A percentile compares a stretch with the other conserved stretches of the same genome.
Conservation (phyloP, 371 early-diverging fungal species). For the Capillidium heterosporum region DNA sequence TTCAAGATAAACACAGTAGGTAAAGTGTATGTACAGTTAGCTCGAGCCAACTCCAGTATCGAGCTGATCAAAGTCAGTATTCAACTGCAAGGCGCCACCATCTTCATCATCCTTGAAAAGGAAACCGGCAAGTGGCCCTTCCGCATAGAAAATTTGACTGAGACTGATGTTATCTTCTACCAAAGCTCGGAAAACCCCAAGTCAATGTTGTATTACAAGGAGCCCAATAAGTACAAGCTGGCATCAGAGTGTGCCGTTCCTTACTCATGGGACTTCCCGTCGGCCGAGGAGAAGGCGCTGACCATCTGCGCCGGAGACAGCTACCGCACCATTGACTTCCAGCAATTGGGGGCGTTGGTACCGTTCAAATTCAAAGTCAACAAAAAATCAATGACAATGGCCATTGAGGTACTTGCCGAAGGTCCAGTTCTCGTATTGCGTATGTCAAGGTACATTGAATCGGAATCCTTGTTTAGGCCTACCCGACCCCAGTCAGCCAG, state of each 20-base stretch:
- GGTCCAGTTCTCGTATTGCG: constrained; percentile 64
- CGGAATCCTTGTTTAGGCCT: constrained; percentile 36
- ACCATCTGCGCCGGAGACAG: constrained; percentile 48
- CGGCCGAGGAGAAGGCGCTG: constrained; percentile 48
- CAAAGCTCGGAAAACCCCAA: constrained; percentile 30
- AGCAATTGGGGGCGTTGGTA: constrained; percentile 74
- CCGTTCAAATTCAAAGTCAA: constrained; percentile 46
- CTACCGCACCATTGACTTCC: constrained; percentile 59
- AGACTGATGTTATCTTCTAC: constrained; percentile 55
- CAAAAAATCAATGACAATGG: constrained; percentile 24
- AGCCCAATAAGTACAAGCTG: constrained; percentile 24
- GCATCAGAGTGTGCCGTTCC: constrained; percentile 39
- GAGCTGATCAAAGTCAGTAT: constrained; percentile 60
- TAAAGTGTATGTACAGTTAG: constrained; percentile 52
- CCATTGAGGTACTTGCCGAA: constrained; percentile 71
- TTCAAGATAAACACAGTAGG: constrained; percentile 80
- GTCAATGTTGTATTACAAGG: background rate
- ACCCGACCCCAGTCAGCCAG: constrained; percentile 11
- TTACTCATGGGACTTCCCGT: constrained; percentile 93
- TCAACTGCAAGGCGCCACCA: constrained; percentile 65
- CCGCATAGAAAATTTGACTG: constrained; percentile 68
- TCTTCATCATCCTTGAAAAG: constrained; percentile 65
- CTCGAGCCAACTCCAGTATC: constrained; percentile 21
- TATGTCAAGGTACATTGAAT: constrained; percentile 47
- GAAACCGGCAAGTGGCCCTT: constrained; percentile 83